Evolutionary conservation across 208 protist species (phyloP).

Genomic region (Leishmania tropica): DNA sequence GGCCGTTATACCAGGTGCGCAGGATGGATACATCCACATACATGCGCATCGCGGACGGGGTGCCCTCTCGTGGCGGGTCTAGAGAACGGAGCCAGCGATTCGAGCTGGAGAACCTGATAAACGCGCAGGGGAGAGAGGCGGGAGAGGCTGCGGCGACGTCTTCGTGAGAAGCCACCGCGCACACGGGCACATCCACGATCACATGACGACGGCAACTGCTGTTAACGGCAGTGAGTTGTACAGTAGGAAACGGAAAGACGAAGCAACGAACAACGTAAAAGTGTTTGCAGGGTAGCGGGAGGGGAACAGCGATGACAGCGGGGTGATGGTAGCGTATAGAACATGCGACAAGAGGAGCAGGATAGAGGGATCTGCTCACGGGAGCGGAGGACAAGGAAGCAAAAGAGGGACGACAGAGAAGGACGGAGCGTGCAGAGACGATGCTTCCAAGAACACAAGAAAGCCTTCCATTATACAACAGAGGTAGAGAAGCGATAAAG

Average conservation of each 20-base stretch:
- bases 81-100: not conserved
- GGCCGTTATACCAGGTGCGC: not conserved
- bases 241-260: not conserved
- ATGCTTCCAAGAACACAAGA: no score
- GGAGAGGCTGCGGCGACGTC: not conserved
- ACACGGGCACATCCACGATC: not conserved
- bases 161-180: not conserved
- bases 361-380: not conserved
- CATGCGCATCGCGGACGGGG: not conserved
- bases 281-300: not conserved
- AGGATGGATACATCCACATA: not conserved
- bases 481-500: no score
- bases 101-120: not conserved
- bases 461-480: no score
- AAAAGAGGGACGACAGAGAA: no score
- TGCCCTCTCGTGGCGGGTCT: not conserved
- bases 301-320: not conserved
- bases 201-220: not conserved
- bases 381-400: no score
- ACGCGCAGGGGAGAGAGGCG: not conserved
- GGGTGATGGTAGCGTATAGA: no score
- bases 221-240: not conserved
- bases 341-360: not conserved
- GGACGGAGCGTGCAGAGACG: no score
- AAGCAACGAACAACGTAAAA: not conserved